Evolutionary conservation across 768 basidiomycete species (phyloP), one percentile per base, ranked within the genome.

Genomic region (Podaxis rugospora): DNA sequence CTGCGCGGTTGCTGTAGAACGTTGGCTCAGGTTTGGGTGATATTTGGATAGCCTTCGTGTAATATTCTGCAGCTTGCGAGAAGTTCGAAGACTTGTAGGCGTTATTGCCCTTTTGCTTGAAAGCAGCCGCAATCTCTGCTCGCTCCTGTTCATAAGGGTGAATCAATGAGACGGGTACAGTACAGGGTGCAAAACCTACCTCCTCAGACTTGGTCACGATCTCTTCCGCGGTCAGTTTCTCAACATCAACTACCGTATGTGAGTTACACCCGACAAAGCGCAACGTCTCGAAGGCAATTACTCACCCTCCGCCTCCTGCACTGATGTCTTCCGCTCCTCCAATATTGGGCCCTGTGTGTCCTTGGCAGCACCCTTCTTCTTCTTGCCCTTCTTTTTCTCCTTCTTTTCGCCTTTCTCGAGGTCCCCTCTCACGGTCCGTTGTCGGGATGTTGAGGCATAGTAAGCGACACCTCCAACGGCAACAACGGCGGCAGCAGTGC

Each of bases 1-100:
- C 97, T 42, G 96, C 97, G 55, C 97, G 88, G 74, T 99, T 99
- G 74, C 92, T 93, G 83, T 87, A 98, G 77, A 89, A 99, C 35
- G 98, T 93, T 28, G 97, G 88, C 68, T 96, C 93, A 5, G 88
- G 85, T 70, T 85, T 87, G 6, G 90, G 87, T 3, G 90, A 79
- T 18, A 90, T 79, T 50, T 82, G 78, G 63, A 93, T 92, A 39
- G 91, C 91, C 60, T 82, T 83, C 10, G 89, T 89, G 76, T 93
- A 93, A 58, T 83, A 76, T 21, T 84, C 79, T 25, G 79, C 81
- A 11, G 90, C 91, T 49, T 76, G 75, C 3, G 74, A 71, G 65
- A 84, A 90, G 66, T 83, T 82, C 65, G 81, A 83, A 47, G 74
- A 74, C 66, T 85, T 80, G 74, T 92, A 93, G 13, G 87, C 84